phyloP scores from a whole-genome alignment of 2,329 filamentous ascomycete genomes.

The Ophiosphaerella narmari region DNA sequence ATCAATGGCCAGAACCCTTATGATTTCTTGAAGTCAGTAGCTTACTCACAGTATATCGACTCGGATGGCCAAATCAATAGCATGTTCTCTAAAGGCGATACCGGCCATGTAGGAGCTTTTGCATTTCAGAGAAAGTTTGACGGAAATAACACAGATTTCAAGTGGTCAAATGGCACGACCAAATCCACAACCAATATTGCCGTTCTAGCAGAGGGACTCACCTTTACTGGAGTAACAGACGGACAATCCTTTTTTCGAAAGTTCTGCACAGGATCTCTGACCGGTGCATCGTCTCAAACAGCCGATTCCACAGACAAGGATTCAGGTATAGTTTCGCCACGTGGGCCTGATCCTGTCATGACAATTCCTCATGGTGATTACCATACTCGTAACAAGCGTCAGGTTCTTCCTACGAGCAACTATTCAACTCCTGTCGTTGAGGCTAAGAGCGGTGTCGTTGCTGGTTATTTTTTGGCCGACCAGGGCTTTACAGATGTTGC shows the following conservation, averaged over 20 bases:
- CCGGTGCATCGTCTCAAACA: not conserved
- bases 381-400: slow-evolving; percentile 25
- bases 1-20: slow-evolving; percentile 34
- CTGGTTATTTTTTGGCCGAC: slow-evolving; percentile 51
- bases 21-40: slow-evolving; percentile 24
- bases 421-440: slow-evolving; percentile 21
- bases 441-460: slow-evolving; percentile 30
- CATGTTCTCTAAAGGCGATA: slow-evolving; percentile 31
- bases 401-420: slow-evolving; percentile 7
- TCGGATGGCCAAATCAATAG: slow-evolving; percentile 27
- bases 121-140: slow-evolving; percentile 21
- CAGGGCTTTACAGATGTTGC: slow-evolving; percentile 43
- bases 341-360: slow-evolving; percentile 17
- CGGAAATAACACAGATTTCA: slow-evolving; percentile 29
- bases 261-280: slow-evolving; percentile 32
- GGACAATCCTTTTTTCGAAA: slow-evolving; percentile 45
- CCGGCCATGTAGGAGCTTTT: slow-evolving; percentile 21
- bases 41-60: slow-evolving; percentile 26
- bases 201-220: slow-evolving; percentile 5
- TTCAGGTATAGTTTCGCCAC: slow-evolving; percentile 6
- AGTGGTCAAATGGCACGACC: slow-evolving; percentile 38
- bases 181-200: slow-evolving; percentile 23
- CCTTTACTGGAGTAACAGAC: slow-evolving; percentile 35
- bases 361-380: slow-evolving; percentile 26
- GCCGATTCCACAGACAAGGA: slow-evolving; percentile 10